Conservation (phyloP, 1,139 yeast species). For the Sugiyamaella castrensis region DNA sequence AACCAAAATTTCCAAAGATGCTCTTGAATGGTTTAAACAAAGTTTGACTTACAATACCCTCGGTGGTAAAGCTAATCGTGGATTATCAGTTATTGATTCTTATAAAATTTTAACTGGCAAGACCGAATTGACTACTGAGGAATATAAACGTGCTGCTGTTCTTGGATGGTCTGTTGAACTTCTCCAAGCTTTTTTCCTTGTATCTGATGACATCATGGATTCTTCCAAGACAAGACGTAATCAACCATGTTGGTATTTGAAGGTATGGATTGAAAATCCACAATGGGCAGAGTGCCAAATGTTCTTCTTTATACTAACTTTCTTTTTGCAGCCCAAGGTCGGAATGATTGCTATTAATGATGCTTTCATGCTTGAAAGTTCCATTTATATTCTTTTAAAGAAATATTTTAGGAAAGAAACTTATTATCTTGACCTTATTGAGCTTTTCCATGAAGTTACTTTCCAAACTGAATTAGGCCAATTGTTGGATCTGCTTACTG, state of each 20-base stretch:
- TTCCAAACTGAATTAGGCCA: slow-evolving; percentile 98
- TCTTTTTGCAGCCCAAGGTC: slow-evolving; percentile 54
- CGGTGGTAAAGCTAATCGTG: slow-evolving; percentile 96
- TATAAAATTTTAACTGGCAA: slow-evolving; percentile 73
- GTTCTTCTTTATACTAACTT: neutral
- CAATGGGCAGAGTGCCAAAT: slow-evolving; percentile 1
- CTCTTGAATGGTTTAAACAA: slow-evolving; percentile 78
- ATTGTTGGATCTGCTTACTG: slow-evolving; percentile 89
- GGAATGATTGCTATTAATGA: slow-evolving; percentile 96
- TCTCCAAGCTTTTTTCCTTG: slow-evolving; percentile 93
- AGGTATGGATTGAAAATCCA: slow-evolving; percentile 18
- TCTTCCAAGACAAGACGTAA: slow-evolving; percentile 96
- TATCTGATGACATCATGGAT: slow-evolving; percentile 99
- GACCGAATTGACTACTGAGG: slow-evolving; percentile 60
- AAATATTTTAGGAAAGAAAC: slow-evolving; percentile 78
- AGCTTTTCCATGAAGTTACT: slow-evolving; percentile 79
- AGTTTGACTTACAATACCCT: slow-evolving; percentile 84
- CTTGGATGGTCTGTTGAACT: slow-evolving; percentile 97
- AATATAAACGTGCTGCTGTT: slow-evolving; percentile 80
- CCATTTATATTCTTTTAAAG: slow-evolving; percentile 84
- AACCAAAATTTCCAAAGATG: slow-evolving; percentile 84
- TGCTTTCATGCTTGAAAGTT: slow-evolving; percentile 94
- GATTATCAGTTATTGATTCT: slow-evolving; percentile 91
- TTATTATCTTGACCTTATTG: slow-evolving; percentile 87
- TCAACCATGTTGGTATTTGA: slow-evolving; percentile 94